Conservation (phyloP, 371 early-diverging fungal genomes). For the Apophysomyces trapeziformis region DNA sequence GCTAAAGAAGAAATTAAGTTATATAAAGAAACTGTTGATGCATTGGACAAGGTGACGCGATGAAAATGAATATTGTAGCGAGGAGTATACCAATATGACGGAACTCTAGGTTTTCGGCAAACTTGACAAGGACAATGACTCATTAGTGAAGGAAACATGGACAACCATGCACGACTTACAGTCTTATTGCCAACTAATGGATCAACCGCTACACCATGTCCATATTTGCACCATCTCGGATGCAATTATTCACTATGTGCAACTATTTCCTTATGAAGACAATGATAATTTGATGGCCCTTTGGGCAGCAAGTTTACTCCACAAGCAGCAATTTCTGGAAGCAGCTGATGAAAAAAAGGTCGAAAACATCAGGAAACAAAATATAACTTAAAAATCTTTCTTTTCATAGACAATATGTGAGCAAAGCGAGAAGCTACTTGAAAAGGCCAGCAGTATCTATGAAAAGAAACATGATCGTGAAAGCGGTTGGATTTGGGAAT, state of each 20-base stretch:
- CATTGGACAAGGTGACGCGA: conserved; percentile 29
- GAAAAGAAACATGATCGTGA: conserved; percentile 29
- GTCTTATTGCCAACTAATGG: conserved; percentile 36
- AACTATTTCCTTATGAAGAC: conserved; percentile 26
- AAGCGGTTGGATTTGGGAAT: conserved; percentile 37
- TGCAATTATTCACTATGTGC: conserved; percentile 22
- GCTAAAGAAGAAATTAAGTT: conserved; percentile 35
- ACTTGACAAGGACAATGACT: neutral
- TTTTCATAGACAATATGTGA: conserved; percentile 13
- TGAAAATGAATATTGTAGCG: neutral
- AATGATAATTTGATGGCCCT: conserved; percentile 31
- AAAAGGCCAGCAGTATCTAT: conserved; percentile 24
- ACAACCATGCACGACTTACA: conserved; percentile 27
- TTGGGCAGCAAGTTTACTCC: conserved; percentile 40
- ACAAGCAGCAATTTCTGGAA: conserved; percentile 29
- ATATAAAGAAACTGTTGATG: conserved; percentile 35
- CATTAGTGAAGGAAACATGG: conserved; percentile 22
- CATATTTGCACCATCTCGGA: conserved; percentile 26
- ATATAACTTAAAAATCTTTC: neutral
- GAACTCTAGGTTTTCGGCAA: neutral
- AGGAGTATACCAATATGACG: neutral
- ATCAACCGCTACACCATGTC: conserved; percentile 27
- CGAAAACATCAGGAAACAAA: too few species aligned
- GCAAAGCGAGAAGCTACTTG: conserved; percentile 23
- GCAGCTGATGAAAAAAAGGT: conserved; percentile 24